These are phyloP conservation scores for Cordyceps cateniannulata DNA, from an alignment of 2,329 filamentous ascomycete genomes.

Conservation along the genomic window DNA sequence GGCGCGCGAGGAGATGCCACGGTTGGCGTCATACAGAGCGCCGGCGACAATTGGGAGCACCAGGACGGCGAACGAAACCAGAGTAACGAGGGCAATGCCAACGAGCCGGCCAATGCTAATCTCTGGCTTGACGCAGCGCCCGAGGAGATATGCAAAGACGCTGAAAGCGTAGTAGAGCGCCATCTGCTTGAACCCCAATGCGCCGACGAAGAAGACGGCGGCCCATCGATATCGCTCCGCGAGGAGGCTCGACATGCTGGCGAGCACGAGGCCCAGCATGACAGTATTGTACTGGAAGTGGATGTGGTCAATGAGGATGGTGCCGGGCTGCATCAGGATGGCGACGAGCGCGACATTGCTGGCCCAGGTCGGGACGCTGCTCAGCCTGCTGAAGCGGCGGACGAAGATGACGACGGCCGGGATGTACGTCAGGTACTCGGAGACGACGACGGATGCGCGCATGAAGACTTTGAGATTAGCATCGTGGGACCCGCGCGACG, in stretches of 20 bases:
- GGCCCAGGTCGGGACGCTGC: conserved; percentile 74
- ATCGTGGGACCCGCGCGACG: conserved; percentile 76
- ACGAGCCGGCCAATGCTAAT: conserved; percentile 63
- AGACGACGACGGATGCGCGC: conserved; percentile 84
- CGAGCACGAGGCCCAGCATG: conserved; percentile 87
- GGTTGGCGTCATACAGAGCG: conserved; percentile 60
- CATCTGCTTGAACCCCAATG: conserved; percentile 99
- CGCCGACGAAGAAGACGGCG: conserved; percentile 86
- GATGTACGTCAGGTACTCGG: conserved; percentile 84
- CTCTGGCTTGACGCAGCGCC: conserved; percentile 72
- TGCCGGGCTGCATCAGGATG: conserved; percentile 85
- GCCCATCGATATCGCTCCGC: conserved; percentile 82
- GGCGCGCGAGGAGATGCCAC: conserved; percentile 51
- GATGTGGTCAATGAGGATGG: conserved; percentile 88
- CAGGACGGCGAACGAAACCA: conserved; percentile 66
- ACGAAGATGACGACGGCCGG: conserved; percentile 82
- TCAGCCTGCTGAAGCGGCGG: conserved; percentile 69
- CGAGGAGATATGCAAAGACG: conserved; percentile 86
- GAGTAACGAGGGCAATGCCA: conserved; percentile 67
- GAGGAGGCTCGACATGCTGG: conserved; percentile 81
- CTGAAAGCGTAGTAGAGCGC: conserved; percentile 93
- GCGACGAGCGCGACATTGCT: conserved; percentile 79
- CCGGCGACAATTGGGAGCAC: conserved; percentile 70
- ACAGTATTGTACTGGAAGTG: conserved; percentile 99
- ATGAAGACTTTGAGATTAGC: conserved; percentile 85